Evolutionary conservation across 2,329 filamentous ascomycete species (phyloP).

Genomic region (Venturia aucupariae): DNA sequence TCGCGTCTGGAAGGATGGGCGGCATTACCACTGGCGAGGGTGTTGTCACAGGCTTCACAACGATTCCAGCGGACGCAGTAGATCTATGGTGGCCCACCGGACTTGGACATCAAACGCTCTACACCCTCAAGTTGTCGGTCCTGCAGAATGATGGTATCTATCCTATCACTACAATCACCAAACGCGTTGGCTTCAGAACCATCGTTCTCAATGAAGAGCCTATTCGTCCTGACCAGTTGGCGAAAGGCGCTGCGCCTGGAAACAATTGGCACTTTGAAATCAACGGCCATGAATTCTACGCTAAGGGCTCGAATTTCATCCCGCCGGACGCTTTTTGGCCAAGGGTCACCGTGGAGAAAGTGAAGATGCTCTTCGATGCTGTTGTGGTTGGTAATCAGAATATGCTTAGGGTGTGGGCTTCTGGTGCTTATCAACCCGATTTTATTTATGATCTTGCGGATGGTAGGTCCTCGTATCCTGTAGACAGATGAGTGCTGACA

Average conservation of each 20-base stretch:
- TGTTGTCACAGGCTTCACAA: constrained; percentile 41
- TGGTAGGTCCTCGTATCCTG: constrained; percentile 24
- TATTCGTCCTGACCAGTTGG: constrained; percentile 45
- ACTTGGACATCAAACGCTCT: constrained; percentile 48
- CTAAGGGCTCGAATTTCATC: constrained; percentile 55
- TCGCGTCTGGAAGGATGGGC: constrained; percentile 33
- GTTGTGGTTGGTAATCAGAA: constrained; percentile 52
- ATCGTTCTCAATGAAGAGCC: constrained; percentile 50
- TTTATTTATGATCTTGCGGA: constrained; percentile 56
- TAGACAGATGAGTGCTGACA: not conserved
- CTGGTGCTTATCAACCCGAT: constrained; percentile 50
- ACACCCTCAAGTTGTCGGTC: constrained; percentile 29
- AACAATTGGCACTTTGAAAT: constrained; percentile 58
- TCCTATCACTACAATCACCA: constrained; percentile 33
- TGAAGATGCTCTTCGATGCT: constrained; percentile 45
- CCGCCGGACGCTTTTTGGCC: constrained; percentile 56
- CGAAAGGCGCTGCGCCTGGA: constrained; percentile 46
- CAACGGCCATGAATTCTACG: constrained; percentile 55
- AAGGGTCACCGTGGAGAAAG: constrained; percentile 44
- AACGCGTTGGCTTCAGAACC: constrained; percentile 52
- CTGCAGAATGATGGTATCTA: constrained; percentile 41
- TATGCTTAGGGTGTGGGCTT: constrained; percentile 55
- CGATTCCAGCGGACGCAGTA: constrained; percentile 35
- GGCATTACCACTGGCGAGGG: constrained; percentile 27
- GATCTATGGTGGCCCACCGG: constrained; percentile 54